Evolutionary conservation across 176 grass and related monocot species (phyloP), one percentile per base, ranked within the genome.

Genomic region (Oryza glaberrima): DNA sequence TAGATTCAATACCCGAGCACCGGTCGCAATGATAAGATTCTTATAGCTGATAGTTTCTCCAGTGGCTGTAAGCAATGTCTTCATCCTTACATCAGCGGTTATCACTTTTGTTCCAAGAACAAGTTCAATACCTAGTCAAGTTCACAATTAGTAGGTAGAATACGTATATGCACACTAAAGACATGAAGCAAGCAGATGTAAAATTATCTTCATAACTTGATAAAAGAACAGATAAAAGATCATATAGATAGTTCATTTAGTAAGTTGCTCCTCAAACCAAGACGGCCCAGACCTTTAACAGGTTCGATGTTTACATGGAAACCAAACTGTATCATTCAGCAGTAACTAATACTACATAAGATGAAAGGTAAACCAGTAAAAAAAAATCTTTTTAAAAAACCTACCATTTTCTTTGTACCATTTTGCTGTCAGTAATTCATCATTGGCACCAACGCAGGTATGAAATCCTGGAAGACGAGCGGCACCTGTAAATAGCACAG

Each of bases 21-120:
- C 96, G 72, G 96, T 96, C 82, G 93, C 93, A 69, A 98, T 82
- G 75, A 98, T 94, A 49, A 98, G 96, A 45, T 89, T 92, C 82
- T 91, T 94, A 73, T 98, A 98, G 36, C 91, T 98, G 74, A 98
- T 98, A 77, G 93, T 96, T 92, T 98, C 93, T 86, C 96, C 96
- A 1, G 83, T 77, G 45, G 81, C 65, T 65, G 91, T 96, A 72
- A 92, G 34, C 82, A 98, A 95, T 76, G 86, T 88, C 86, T 94
- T 96, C 86, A 70, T 78, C 64, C 87, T 96, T 56, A 96, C 88
- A 78, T 98, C 93, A 89, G 90, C 91, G 25, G 88, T 82, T 66
- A 87, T 89, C 65, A 98, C 88, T 85, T 77, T 96, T 86, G 96
- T 98, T 78, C 93, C 90, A 72, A 96, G 93, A 89, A 98, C 87